Conservation (phyloP, 2,329 filamentous ascomycete genomes). For the Didymella pomorum region DNA sequence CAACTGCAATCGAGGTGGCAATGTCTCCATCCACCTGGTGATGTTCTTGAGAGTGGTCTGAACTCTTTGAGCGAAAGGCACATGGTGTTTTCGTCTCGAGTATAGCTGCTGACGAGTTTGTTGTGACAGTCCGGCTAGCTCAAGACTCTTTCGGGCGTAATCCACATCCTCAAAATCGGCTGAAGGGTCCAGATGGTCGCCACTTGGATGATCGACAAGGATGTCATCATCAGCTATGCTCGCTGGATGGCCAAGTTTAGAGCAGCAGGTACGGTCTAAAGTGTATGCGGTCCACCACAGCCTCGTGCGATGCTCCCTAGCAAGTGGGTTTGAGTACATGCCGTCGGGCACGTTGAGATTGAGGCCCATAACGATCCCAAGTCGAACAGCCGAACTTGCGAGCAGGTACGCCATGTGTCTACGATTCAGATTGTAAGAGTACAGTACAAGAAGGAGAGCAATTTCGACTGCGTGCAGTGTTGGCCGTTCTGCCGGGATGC, state of each 20-base stretch:
- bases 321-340: not conserved
- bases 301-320: not conserved
- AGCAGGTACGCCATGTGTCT: constrained; percentile 56
- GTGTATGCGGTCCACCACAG: constrained; percentile 48
- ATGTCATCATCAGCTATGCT: constrained; percentile 48
- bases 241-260: constrained; percentile 45
- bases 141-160: not conserved
- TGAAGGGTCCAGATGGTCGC: not conserved
- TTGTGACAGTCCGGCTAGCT: not conserved
- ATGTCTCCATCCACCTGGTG: not conserved
- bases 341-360: not conserved
- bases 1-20: not conserved
- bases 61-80: not conserved
- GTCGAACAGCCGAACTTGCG: constrained; percentile 56
- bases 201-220: constrained; percentile 54
- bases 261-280: constrained; percentile 46
- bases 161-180: not conserved
- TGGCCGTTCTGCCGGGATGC: not conserved
- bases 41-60: not conserved
- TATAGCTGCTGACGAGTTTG: not conserved
- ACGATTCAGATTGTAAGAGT: constrained; percentile 56
- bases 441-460: constrained; percentile 56
- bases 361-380: constrained; percentile 55
- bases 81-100: not conserved
- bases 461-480: not conserved